Percentiles rank a stretch among this genome's conserved stretches.
Evolutionary conservation across 1,284 basidiomycete genomes (phyloP).

Genomic region (Boletus smithii): DNA sequence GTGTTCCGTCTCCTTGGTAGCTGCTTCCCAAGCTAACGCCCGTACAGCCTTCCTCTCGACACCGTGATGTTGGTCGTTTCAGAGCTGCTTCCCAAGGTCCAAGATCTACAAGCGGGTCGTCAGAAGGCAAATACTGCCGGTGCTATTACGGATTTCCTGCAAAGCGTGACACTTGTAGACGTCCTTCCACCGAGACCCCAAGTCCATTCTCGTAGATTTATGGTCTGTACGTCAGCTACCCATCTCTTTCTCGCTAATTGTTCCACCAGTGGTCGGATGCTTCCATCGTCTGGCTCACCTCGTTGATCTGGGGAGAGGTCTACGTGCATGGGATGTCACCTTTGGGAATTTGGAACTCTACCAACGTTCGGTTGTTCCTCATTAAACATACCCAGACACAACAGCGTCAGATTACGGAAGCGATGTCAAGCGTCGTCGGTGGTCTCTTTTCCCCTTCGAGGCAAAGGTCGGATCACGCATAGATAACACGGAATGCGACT

Average conservation of each 20-base stretch:
- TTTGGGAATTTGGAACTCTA: slow-evolving; percentile 83
- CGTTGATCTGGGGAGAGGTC: slow-evolving; percentile 88
- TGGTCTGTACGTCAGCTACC: slow-evolving; percentile 43
- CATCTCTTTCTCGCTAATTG: slow-evolving; percentile 4
- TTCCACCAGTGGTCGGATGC: slow-evolving; percentile 78
- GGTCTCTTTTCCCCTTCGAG: slow-evolving; percentile 32
- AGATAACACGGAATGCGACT: slow-evolving; percentile 3
- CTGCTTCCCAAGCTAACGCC: slow-evolving; percentile 7
- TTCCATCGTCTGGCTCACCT: slow-evolving; percentile 85
- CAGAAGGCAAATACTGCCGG: slow-evolving; percentile 62
- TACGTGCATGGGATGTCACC: slow-evolving; percentile 86
- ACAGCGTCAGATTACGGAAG: slow-evolving; percentile 67
- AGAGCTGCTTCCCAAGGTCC: slow-evolving; percentile 84
- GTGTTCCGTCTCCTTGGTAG: slow-evolving; percentile 17
- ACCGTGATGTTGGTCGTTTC: slow-evolving; percentile 79
- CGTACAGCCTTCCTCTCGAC: slow-evolving; percentile 75
- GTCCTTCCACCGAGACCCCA: slow-evolving; percentile 70
- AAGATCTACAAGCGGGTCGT: slow-evolving; percentile 67
- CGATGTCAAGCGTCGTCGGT: slow-evolving; percentile 74
- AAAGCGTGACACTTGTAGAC: slow-evolving; percentile 58
- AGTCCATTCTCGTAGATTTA: slow-evolving; percentile 67
- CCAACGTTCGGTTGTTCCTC: slow-evolving; percentile 82
- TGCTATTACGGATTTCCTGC: slow-evolving; percentile 67
- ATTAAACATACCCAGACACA: slow-evolving; percentile 78
- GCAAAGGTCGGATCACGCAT: slow-evolving; percentile 30